These are phyloP conservation scores for Phytophthora pinifolia DNA, from an alignment of 352 stramenopile genomes.

Conservation along the genomic window DNA sequence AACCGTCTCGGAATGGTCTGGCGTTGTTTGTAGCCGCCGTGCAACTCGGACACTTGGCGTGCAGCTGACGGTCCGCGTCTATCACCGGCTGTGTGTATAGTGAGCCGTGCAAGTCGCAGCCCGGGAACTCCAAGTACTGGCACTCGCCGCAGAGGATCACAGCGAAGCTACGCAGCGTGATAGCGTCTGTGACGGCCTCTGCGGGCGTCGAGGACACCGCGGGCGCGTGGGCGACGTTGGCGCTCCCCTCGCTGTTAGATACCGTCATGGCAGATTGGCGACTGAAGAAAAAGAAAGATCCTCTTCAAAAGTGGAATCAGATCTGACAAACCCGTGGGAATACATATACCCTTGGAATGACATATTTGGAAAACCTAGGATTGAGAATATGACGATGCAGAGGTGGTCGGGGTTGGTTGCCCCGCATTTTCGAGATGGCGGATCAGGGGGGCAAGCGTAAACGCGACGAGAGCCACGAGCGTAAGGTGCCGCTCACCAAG, in stretches of 20 bases:
- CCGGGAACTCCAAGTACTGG: constrained; percentile 87
- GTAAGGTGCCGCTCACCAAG: constrained; percentile 30
- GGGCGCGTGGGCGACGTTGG: constrained; percentile 1
- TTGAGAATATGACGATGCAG: neutral
- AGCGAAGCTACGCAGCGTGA: constrained; percentile 64
- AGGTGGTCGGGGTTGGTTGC: constrained; percentile 22
- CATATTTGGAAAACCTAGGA: neutral
- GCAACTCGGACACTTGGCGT: constrained; percentile 86
- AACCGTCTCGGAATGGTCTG: constrained; percentile 81
- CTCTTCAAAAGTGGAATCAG: constrained; percentile 12
- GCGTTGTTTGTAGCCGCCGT: constrained; percentile 83
- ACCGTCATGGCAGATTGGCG: constrained; percentile 36
- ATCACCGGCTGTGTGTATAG: constrained; percentile 75
- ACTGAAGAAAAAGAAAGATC: constrained; percentile 25
- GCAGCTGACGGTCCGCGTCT: constrained; percentile 23
- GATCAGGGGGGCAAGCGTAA: constrained; percentile 59
- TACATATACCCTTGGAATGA: neutral
- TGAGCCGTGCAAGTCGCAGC: constrained; percentile 83
- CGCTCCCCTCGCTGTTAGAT: constrained; percentile 34
- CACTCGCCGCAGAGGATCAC: constrained; percentile 83
- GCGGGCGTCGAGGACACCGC: neutral
- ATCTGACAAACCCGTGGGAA: constrained; percentile 2
- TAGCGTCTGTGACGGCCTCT: constrained; percentile 1
- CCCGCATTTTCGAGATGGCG: constrained; percentile 31
- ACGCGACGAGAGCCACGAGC: constrained; percentile 53